Evolutionary conservation across 1,284 basidiomycete species (phyloP), one percentile per base, ranked within the genome.

Genomic region (Porodaedalea pini): DNA sequence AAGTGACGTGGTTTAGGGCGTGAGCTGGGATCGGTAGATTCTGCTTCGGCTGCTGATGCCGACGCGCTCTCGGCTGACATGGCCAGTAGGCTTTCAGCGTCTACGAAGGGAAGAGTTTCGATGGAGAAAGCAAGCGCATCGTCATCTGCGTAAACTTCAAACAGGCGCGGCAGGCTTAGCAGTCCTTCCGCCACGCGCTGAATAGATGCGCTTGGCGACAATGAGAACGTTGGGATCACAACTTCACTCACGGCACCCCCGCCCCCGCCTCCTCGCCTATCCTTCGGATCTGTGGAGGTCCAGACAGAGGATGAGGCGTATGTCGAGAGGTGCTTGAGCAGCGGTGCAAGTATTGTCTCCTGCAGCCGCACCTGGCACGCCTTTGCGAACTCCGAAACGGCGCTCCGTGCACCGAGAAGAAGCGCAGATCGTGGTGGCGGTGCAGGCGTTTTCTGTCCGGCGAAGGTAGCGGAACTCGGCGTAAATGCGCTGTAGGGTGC

Each of bases 61-160:
- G 52, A 32, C 63, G 44, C 60, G 55, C 63, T 51, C 56, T 75
- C 72, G 61, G 79, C 78, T 27, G 76, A 66, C 10, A 80, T 66
- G 21, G 71, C 71, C 51, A 77, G 77, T n/a, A 87, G 71, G 15
- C 83, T 73, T 50, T 85, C 81, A 2, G 71, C 65, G 61, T 85
- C 82, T 55, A 94, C 72, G 65, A 78, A 81, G 0, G 93, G 90
- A 2, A 96, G 75, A 0, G 90, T 92, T 60, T 87, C 82, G 51
- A 94, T 75, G n/a, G 89, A 92, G 71, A 93, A 96, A 1, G 85
- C 83, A n/a, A 97, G 78, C 8, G 91, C 91, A 62, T 92, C 90
- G 69, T 98, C 94, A 54, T 91, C 88, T 3, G 90, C 92, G 67
- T 97, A 95, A 15, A 94, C 89, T 69, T 98, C 95, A 68, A 99